Evolutionary conservation across 257 asterid species (phyloP), one percentile per base, ranked within the genome.

Genomic region (Gentiana macrophylla): DNA sequence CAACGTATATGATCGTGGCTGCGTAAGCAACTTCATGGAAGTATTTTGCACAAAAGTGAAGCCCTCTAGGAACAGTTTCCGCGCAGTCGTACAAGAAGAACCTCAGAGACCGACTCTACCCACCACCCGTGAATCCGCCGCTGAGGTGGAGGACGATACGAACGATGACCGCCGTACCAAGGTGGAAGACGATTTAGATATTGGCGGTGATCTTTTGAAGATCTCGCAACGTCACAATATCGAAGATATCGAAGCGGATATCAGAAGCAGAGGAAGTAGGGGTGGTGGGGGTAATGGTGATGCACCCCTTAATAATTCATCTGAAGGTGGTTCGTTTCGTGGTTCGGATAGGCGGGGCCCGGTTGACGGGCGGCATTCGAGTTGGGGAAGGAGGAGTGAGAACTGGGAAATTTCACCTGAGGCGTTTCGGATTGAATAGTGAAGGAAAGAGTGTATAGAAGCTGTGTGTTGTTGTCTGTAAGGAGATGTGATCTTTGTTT

Each of bases 331-430:
- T 37, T 52, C 8, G 11, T 34, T 54, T 7, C n/a, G 49, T 35
- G 61, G 46, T 9, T 56, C 46, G 1, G 61, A 56, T 38, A 38
- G 50, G 5, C 61, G 46, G 49, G 50, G 32, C 5, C 61, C 50
- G 9, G 9, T 10, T 8, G 50, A 43, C 10, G 46, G 32, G 12
- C 37, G 12, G 32, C 37, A 24, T 38, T 32, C 32, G 36, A 77
- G 84, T 60, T 75, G 86, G 89, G 79, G 81, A 46, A 73, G 79
- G 70, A 75, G 86, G 53, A 70, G 70, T 37, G 80, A 79, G 54
- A 77, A 66, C 65, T 79, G 86, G 86, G 91, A 83, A 37, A 78
- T 79, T 0, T 80, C 83, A 7, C 69, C 74, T 3, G 88, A 80
- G 56, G 83, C 59, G 24, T 35, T 47, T 58, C 37, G 79, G 70